A percentile compares a stretch with the other conserved stretches of the same genome.
Evolutionary conservation across 1,139 yeast species (phyloP).

Genomic region (Hanseniaspora uvarum): DNA sequence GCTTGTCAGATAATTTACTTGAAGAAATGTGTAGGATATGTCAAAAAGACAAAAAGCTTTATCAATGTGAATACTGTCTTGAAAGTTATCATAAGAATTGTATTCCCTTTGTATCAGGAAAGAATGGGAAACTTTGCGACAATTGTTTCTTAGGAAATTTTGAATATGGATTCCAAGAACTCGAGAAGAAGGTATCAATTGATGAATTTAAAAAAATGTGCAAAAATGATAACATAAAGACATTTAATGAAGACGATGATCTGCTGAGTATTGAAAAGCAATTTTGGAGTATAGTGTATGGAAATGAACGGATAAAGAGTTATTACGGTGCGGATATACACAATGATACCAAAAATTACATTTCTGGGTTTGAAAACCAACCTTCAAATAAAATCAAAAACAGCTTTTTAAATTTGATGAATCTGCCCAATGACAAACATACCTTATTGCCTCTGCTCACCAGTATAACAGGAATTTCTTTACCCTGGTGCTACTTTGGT

Average conservation of each 20-base stretch:
- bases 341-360: conserved; percentile 47
- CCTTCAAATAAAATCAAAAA: conserved; percentile 35
- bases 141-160: conserved; percentile 78
- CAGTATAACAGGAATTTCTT: conserved; percentile 73
- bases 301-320: conserved; percentile 44
- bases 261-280: conserved; percentile 42
- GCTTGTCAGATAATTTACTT: too few species aligned
- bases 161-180: conserved; percentile 80
- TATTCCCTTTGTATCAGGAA: conserved; percentile 6
- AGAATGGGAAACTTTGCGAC: conserved; percentile 58
- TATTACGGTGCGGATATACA: conserved; percentile 75
- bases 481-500: conserved; percentile 70
- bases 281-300: conserved; percentile 49
- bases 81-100: conserved; percentile 14
- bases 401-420: conserved; percentile 61
- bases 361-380: conserved; percentile 49
- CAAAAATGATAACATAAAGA: conserved; percentile 20
- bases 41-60: conserved; percentile 24
- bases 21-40: conserved; percentile 30
- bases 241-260: conserved; percentile 27
- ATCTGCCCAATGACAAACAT: conserved; percentile 72
- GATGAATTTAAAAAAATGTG: conserved; percentile 53
- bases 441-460: conserved; percentile 65
- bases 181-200: conserved; percentile 48
- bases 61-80: conserved; percentile 12